Evolutionary conservation across 2,329 filamentous ascomycete genomes (phyloP), one percentile per base, ranked within the genome.

Genomic region (Aureobasidium sp.): DNA sequence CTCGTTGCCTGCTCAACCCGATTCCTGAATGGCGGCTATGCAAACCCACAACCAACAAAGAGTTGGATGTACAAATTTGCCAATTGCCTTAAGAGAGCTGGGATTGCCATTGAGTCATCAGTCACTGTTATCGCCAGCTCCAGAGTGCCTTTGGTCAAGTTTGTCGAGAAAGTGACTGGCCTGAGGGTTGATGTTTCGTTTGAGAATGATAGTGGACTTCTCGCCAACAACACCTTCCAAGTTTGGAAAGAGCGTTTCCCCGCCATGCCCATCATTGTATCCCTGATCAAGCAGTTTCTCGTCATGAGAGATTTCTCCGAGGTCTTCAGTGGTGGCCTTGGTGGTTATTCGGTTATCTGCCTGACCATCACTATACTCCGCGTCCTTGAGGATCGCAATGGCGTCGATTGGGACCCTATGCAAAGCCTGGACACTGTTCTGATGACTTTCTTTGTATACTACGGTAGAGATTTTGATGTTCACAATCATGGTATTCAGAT

Each of bases 131-230:
- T 99, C 66, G 70, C 81, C 1, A 79, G 81, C 66, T 92, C 94
- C 27, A 91, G 89, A 68, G 92, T 99, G 2, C 94, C 94, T 0
- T 84, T 99, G 59, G 84, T 97, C 75, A 99, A 99, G 73, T 97
- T 90, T 69, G 82, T 90, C 48, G 94, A 99, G 70, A 80, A 77
- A 60, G 69, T 82, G 59, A 97, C 92, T 1, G 86, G 86, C 13
- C 78, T 99, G 59, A 90, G 89, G 67, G 88, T 97, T 13, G 94
- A 99, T 71, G 83, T 99, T 13, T 97, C 92, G 0, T 97, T 99
- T 71, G 93, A 99, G 75, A 97, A 97, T 70, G 76, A 87, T 39
- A 90, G 88, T 45, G 94, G 94, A 11, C 77, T 97, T 10, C 76
- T 82, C 21, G 93, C 94, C 3, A 88, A 94, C 69, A 77, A 85